Evolutionary conservation across 2,329 filamentous ascomycete species (phyloP), one percentile per base, ranked within the genome.

Genomic region (Aspergillus novofumigatus): DNA sequence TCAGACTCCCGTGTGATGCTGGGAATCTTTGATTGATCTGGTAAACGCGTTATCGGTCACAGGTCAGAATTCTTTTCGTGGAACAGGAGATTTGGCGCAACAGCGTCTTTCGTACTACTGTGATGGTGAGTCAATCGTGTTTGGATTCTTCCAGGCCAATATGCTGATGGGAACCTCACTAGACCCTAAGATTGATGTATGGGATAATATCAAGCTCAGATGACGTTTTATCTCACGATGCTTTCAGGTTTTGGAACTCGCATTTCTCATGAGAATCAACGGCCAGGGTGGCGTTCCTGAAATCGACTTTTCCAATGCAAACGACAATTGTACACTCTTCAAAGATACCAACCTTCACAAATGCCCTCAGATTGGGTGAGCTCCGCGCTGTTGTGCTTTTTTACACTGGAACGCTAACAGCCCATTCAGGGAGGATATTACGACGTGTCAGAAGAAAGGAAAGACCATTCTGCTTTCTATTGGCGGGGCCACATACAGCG

Each of bases 401-500:
- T 17, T 21, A 50, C 5, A 5, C 28, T 4, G 28, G 3, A 38
- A 11, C 23, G 8, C 41, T 23, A 53, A 50, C 45, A 54, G 14
- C 21, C 32, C 51, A 21, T 5, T 29, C 59, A 79, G 74, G 38
- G 67, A 72, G 45, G 79, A 82, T 54, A 83, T 83, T 61, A 69
- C 69, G 20, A 72, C 79, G 9, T 92, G 89, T 73, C 88, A 92
- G 70, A 63, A 72, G 14, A 73, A 84, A 59, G 82, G 82, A 60
- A 92, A 91, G 74, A 90, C 87, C 1, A 86, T 92, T 62, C 69
- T 90, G 48, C 78, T 92, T 9, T 91, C 88, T 2, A 78, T 92
- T 48, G 89, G 88, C 20, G 88, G 89, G 32, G 84, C 84, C 2
- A 87, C 86, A 1, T 89, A 90, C 71, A 84, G 78, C 20, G 86